Conservation (phyloP, 2,329 filamentous ascomycete genomes). For the Bipolaris victoriae region DNA sequence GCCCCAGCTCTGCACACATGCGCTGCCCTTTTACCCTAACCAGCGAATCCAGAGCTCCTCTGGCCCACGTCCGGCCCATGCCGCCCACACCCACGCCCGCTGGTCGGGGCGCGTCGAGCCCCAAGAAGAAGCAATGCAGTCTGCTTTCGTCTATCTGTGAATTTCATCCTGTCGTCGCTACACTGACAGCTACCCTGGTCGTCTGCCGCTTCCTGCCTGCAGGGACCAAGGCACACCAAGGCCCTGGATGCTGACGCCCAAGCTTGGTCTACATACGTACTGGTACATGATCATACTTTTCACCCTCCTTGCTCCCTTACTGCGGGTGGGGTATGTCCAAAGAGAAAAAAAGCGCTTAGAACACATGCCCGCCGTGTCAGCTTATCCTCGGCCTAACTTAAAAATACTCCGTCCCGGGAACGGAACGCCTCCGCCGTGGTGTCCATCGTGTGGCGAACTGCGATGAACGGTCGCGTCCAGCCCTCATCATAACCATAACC, state of each 20-base stretch:
- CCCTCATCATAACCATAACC: not conserved
- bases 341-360: not conserved
- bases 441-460: not conserved
- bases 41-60: not conserved
- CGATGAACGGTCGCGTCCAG: not conserved
- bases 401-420: conserved; percentile 2
- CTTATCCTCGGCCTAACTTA: not conserved
- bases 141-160: conserved; percentile 13
- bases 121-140: conserved; percentile 5
- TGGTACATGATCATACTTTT: no score
- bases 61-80: not conserved
- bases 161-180: conserved; percentile 11
- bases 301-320: not conserved
- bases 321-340: not conserved
- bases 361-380: not conserved
- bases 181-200: conserved; percentile 8
- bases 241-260: not conserved
- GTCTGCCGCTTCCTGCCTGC: conserved; percentile 15
- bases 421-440: not conserved
- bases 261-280: no score
- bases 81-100: not conserved
- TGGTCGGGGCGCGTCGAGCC: not conserved
- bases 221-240: conserved; percentile 12
- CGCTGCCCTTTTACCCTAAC: not conserved
- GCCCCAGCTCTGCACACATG: not conserved